These are phyloP conservation scores for Boehmeria nivea DNA, from an alignment of 306 rosid species.

Conservation along the genomic window DNA sequence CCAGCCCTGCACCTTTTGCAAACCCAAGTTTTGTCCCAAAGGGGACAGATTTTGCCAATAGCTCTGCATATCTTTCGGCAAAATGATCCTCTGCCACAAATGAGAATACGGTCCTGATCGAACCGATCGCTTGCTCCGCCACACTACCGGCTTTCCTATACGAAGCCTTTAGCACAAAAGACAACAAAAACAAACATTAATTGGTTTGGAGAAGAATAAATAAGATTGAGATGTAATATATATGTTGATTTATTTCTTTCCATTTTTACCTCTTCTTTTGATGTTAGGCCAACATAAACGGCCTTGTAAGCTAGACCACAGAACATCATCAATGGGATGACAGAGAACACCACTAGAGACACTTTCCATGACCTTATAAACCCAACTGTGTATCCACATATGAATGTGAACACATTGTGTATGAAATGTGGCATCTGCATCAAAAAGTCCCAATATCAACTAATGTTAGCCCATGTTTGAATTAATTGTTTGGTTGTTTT, in stretches of 20 bases:
- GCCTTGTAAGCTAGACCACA: conserved; percentile 84
- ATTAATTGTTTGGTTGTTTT: too few species aligned
- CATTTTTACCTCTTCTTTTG: conserved; percentile 64
- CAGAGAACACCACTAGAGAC: conserved; percentile 67
- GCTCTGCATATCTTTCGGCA: conserved; percentile 44
- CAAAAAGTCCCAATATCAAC: not conserved
- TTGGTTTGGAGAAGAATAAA: not conserved
- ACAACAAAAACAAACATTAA: conserved; percentile 8
- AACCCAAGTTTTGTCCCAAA: conserved; percentile 71
- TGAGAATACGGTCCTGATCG: conserved; percentile 81
- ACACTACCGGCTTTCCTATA: conserved; percentile 72
- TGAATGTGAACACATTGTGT: conserved; percentile 67
- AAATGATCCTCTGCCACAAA: conserved; percentile 74
- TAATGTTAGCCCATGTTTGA: not conserved
- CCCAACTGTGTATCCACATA: conserved; percentile 77
- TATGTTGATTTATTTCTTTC: not conserved
- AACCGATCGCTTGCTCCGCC: conserved; percentile 73
- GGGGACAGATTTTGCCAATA: conserved; percentile 55
- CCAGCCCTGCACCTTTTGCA: conserved; percentile 84
- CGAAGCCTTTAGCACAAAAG: conserved; percentile 40
- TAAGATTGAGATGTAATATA: not conserved
- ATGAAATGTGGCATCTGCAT: conserved; percentile 92
- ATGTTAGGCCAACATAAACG: conserved; percentile 68
- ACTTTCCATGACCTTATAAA: conserved; percentile 75
- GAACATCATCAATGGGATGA: conserved; percentile 76